Percentiles rank a stretch among this genome's conserved stretches.
Conservation (phyloP, 2,329 filamentous ascomycete genomes). For the Endoconidiophora polonica region DNA sequence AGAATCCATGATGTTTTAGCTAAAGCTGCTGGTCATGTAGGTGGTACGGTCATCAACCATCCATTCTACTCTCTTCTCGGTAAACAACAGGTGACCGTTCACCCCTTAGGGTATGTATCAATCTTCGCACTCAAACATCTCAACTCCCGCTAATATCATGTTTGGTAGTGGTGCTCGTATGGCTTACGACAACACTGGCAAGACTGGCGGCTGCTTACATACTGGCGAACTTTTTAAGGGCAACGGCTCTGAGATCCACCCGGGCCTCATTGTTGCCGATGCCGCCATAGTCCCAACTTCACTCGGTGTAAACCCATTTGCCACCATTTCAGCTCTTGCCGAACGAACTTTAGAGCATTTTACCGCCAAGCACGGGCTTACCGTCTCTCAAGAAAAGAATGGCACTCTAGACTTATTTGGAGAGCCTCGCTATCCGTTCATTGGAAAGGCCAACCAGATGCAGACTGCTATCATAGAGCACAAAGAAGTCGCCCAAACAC, state of each 20-base stretch:
- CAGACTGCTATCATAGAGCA: constrained; percentile 20
- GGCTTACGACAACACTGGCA: constrained; percentile 39
- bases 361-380: constrained; percentile 24
- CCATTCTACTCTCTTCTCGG: constrained; percentile 40
- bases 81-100: constrained; percentile 45
- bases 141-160: not conserved
- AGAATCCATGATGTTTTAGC: constrained; percentile 34
- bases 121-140: not conserved
- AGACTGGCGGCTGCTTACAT: constrained; percentile 43
- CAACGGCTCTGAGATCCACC: constrained; percentile 30
- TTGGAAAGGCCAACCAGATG: constrained; percentile 9
- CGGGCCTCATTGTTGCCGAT: constrained; percentile 45
- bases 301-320: constrained; percentile 49
- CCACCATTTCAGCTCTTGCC: constrained; percentile 52
- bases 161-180: constrained; percentile 40
- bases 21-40: constrained; percentile 38
- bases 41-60: constrained; percentile 42
- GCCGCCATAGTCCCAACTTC: constrained; percentile 44
- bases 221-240: constrained; percentile 43
- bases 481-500: constrained; percentile 22
- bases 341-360: constrained; percentile 43
- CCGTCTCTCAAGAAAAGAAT: constrained; percentile 30
- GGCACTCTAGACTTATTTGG: constrained; percentile 37
- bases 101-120: constrained; percentile 40
- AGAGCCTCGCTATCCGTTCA: constrained; percentile 25